Evolutionary conservation across 345 rosid species (phyloP).

Genomic region (Cochlearia excelsa): DNA sequence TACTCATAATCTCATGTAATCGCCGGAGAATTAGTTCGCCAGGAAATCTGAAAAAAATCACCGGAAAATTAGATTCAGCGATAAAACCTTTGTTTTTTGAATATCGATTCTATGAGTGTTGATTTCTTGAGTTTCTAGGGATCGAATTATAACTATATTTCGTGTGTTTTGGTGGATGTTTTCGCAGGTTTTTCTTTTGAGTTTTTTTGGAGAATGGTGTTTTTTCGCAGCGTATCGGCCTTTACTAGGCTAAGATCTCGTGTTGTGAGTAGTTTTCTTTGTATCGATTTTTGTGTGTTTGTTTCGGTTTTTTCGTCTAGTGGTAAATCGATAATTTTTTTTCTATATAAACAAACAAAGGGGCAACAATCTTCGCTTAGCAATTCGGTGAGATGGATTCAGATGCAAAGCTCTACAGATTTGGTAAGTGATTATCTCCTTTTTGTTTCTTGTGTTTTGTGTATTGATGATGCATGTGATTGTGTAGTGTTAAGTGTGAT

Average conservation of each 20-base stretch:
- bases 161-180: slow-evolving; percentile 23
- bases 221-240: slow-evolving; percentile 59
- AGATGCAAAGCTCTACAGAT: slow-evolving; percentile 70
- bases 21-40: slow-evolving; percentile 16
- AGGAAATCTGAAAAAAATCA: slow-evolving; percentile 4
- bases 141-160: neutral
- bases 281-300: neutral
- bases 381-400: slow-evolving; percentile 82
- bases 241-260: slow-evolving; percentile 68
- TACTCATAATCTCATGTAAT: neutral
- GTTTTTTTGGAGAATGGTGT: slow-evolving; percentile 50
- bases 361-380: slow-evolving; percentile 57
- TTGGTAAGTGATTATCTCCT: slow-evolving; percentile 40
- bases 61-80: neutral
- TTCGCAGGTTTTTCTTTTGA: slow-evolving; percentile 25
- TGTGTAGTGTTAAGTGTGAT: neutral
- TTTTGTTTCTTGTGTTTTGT: neutral
- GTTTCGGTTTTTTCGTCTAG: neutral
- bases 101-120: neutral
- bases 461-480: neutral
- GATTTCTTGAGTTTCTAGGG: slow-evolving; percentile 15
- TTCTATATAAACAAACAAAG: no score
- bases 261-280: slow-evolving; percentile 40
- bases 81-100: neutral
- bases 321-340: no score